Evolutionary conservation across 75 land plant genomes (phyloP).

Genomic region (Cupressus sempervirens): DNA sequence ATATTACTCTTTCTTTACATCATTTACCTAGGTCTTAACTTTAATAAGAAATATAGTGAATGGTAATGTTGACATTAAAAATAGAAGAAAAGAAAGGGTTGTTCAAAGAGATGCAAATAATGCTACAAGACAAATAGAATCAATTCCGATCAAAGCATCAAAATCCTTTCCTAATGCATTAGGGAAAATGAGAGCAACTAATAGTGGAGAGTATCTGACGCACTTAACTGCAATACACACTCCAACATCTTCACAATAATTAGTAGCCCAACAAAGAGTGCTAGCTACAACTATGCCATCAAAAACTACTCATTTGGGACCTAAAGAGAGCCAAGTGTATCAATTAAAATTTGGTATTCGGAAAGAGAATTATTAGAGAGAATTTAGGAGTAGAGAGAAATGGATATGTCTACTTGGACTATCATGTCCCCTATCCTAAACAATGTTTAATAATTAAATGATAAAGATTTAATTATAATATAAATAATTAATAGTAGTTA

Average conservation of each 20-base stretch:
- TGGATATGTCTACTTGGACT: not conserved
- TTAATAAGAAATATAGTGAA: not conserved
- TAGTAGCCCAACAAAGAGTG: not conserved
- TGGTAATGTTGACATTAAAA: not conserved
- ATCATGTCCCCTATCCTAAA: too few species aligned
- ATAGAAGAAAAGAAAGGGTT: not conserved
- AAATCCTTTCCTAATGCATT: not conserved
- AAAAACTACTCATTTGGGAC: not conserved
- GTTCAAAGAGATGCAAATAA: not conserved
- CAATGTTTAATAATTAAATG: too few species aligned
- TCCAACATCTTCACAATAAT: not conserved
- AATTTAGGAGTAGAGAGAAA: not conserved
- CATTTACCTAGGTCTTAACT: too few species aligned
- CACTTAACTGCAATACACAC: not conserved
- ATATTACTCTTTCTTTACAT: too few species aligned
- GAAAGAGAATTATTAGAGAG: not conserved
- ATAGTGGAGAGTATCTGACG: not conserved
- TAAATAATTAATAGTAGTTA: too few species aligned
- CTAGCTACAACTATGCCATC: not conserved
- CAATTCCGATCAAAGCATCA: not conserved
- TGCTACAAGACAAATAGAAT: not conserved
- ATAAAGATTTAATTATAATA: too few species aligned
- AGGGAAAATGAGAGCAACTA: not conserved
- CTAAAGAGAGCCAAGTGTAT: not conserved
- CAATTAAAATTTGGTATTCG: not conserved